These are phyloP conservation scores for Zostera marina DNA, from an alignment of 116 monocot species.

Conservation along the genomic window DNA sequence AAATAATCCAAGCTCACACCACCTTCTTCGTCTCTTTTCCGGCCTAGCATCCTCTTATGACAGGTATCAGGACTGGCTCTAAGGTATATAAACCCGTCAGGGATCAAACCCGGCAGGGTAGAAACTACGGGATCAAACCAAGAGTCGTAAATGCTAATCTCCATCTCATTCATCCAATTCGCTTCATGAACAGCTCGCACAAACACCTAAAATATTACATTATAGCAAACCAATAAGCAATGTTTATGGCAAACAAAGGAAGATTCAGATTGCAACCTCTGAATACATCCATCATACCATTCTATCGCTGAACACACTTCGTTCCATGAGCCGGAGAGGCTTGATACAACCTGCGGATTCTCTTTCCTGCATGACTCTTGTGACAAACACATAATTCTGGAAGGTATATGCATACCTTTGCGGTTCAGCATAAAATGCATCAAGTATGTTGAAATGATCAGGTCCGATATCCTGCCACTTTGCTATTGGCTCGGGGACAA, in stretches of 20 bases:
- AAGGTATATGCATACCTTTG: slow-evolving; percentile 83
- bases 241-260: too few species aligned
- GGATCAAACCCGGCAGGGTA: slow-evolving; percentile 59
- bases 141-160: slow-evolving; percentile 83
- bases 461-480: slow-evolving; percentile 93
- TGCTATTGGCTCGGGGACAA: slow-evolving; percentile 75
- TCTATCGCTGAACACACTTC: slow-evolving; percentile 83
- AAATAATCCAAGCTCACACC: slow-evolving; percentile 59
- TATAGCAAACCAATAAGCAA: too few species aligned
- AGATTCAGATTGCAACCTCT: too few species aligned
- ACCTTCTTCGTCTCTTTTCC: slow-evolving; percentile 65
- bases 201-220: slow-evolving; percentile 38
- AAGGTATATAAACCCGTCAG: slow-evolving; percentile 86
- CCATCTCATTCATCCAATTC: slow-evolving; percentile 94
- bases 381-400: slow-evolving; percentile 90
- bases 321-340: slow-evolving; percentile 75
- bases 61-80: slow-evolving; percentile 89
- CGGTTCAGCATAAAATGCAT: slow-evolving; percentile 79
- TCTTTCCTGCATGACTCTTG: slow-evolving; percentile 85
- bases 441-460: slow-evolving; percentile 82
- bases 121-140: slow-evolving; percentile 96
- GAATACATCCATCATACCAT: slow-evolving; percentile 27
- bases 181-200: slow-evolving; percentile 89
- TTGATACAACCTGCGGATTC: slow-evolving; percentile 68
- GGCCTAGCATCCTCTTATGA: slow-evolving; percentile 62